Conservation (phyloP, 306 rosid genomes). For the Arachis stenosperma region DNA sequence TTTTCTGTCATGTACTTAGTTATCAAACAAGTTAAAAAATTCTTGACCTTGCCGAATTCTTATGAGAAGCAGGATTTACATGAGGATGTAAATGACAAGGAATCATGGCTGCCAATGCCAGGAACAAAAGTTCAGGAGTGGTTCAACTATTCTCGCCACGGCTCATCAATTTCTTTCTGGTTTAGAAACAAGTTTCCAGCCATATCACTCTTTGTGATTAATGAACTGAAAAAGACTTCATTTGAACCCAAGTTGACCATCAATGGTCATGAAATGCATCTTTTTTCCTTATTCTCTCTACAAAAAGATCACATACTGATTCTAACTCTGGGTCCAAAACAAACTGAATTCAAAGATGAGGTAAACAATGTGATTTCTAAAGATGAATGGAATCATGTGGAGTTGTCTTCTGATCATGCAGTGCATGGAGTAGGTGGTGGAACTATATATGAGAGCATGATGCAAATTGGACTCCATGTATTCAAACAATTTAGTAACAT, state of each 20-base stretch:
- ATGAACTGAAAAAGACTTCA: neutral
- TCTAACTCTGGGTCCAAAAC: neutral
- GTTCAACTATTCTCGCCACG: neutral
- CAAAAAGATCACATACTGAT: neutral
- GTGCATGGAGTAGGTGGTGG: neutral
- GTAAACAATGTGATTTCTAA: neutral
- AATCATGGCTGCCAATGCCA: neutral
- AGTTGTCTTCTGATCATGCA: neutral
- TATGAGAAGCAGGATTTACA: neutral
- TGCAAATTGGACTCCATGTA: neutral
- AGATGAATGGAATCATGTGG: constrained; percentile 1
- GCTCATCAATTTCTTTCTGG: neutral
- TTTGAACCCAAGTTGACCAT: neutral
- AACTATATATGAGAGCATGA: neutral
- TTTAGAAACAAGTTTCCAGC: neutral
- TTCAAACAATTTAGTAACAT: neutral
- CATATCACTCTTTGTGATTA: neutral
- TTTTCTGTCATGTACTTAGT: too few relatives aligned
- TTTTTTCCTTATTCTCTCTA: neutral
- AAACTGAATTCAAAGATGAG: neutral
- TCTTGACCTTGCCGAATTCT: neutral
- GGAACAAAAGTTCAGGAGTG: neutral
- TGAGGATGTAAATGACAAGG: neutral
- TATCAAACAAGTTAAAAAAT: too few relatives aligned
- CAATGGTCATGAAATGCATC: neutral